Percentiles rank a stretch among this genome's conserved stretches.
These are phyloP conservation scores for Davidsoniella eucalypti DNA, from an alignment of 2,329 filamentous ascomycete species.

Conservation along the genomic window DNA sequence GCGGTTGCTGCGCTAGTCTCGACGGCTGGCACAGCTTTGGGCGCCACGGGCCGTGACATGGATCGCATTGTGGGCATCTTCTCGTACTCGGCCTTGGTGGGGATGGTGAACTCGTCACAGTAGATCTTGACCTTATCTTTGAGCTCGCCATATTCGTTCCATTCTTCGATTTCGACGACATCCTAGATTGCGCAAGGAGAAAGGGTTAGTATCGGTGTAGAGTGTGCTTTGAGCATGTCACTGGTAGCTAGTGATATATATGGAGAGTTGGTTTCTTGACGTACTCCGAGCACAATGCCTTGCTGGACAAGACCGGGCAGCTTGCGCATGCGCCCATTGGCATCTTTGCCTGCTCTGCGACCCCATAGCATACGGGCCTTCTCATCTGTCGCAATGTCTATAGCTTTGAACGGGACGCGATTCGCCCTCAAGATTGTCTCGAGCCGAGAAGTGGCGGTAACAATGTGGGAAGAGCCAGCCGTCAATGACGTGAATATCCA, in stretches of 20 bases:
- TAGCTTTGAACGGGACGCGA: conserved; percentile 78
- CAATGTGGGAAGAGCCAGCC: conserved; percentile 85
- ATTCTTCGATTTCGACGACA: conserved; percentile 86
- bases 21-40: conserved; percentile 9
- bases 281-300: conserved; percentile 68
- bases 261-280: conserved; percentile 21
- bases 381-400: conserved; percentile 83
- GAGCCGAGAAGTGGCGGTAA: conserved; percentile 86
- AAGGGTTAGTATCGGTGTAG: not conserved
- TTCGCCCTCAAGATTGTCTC: conserved; percentile 95
- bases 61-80: conserved; percentile 20
- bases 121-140: conserved; percentile 65
- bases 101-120: conserved; percentile 45
- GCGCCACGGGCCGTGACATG: conserved; percentile 18
- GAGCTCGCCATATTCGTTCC: conserved; percentile 97
- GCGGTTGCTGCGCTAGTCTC: conserved; percentile 13
- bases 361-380: conserved; percentile 81
- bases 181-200: conserved; percentile 38
- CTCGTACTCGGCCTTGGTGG: conserved; percentile 28
- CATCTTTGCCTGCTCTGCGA: conserved; percentile 61
- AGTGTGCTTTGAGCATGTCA: not conserved
- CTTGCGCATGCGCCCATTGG: conserved; percentile 48
- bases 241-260: not conserved
- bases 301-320: conserved; percentile 79
- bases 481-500: conserved; percentile 96